These are phyloP conservation scores for Pythium rishiriense DNA, from an alignment of 352 stramenopile genomes.

Conservation along the genomic window DNA sequence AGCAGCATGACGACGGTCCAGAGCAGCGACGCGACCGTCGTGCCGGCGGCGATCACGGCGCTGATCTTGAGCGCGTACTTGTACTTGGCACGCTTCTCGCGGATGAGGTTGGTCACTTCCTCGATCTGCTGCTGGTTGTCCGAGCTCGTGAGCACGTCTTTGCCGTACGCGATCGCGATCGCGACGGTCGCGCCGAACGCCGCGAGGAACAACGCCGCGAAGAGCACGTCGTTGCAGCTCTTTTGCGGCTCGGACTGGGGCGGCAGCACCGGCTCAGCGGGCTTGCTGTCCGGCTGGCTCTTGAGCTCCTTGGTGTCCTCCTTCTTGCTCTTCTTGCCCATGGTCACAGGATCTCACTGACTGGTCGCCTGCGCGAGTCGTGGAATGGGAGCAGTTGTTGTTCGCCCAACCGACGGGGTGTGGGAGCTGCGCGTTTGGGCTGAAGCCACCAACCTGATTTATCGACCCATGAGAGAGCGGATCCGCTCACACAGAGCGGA, in stretches of 20 bases:
- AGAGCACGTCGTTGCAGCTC: conserved; percentile 79
- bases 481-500: conserved; percentile 10
- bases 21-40: conserved; percentile 39
- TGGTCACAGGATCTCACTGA: conserved; percentile 1
- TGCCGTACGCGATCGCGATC: conserved; percentile 61
- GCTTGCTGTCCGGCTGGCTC: conserved; percentile 17
- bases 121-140: conserved; percentile 40
- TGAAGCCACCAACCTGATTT: conserved; percentile 25
- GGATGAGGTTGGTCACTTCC: conserved; percentile 48
- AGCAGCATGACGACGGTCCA: conserved; percentile 59
- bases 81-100: conserved; percentile 55
- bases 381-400: background rate
- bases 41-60: conserved; percentile 41
- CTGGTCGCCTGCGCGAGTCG: conserved; percentile 1
- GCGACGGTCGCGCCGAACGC: conserved; percentile 33
- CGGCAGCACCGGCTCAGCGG: conserved; percentile 24
- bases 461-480: conserved; percentile 9
- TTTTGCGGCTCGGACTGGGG: conserved; percentile 36
- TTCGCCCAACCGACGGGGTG: background rate
- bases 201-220: conserved; percentile 57
- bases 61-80: conserved; percentile 55
- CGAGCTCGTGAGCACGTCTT: conserved; percentile 34
- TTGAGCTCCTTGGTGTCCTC: conserved; percentile 32
- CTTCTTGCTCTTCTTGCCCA: conserved; percentile 28
- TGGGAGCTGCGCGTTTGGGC: background rate